These are phyloP conservation scores for Andrographis paniculata DNA, from an alignment of 305 asterid species.

Conservation along the genomic window DNA sequence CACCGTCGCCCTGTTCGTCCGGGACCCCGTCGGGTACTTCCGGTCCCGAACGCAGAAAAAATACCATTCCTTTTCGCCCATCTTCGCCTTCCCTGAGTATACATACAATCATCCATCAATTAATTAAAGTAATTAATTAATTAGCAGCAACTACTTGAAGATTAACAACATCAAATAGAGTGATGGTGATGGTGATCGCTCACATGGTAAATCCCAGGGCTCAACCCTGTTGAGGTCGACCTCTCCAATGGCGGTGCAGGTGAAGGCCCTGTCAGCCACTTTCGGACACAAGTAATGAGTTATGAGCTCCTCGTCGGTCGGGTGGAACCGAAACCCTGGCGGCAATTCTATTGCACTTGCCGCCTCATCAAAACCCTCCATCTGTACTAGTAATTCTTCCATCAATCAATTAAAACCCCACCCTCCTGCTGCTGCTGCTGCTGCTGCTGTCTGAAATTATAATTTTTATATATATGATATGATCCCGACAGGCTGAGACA, in stretches of 20 bases:
- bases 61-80: conserved; percentile 95
- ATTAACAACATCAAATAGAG: too few relatives aligned
- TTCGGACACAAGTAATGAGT: conserved; percentile 70
- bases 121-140: not conserved
- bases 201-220: conserved; percentile 98
- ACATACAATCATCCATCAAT: not conserved
- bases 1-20: conserved; percentile 83
- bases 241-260: conserved; percentile 54
- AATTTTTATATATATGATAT: too few relatives aligned
- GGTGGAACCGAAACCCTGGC: conserved; percentile 92
- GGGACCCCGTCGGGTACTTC: conserved; percentile 84
- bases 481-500: too few relatives aligned
- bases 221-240: conserved; percentile 89
- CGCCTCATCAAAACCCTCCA: conserved; percentile 25
- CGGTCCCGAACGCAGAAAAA: conserved; percentile 74
- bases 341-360: conserved; percentile 62
- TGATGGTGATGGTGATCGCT: conserved; percentile 20
- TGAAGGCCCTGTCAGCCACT: conserved; percentile 36
- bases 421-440: too few relatives aligned
- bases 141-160: not conserved
- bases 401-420: too few relatives aligned
- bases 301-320: conserved; percentile 87
- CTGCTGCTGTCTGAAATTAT: too few relatives aligned
- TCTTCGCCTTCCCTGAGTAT: conserved; percentile 64
- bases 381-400: conserved; percentile 8